These are phyloP conservation scores for Xylaria sp. DNA, from an alignment of 2,329 filamentous ascomycete genomes.

Conservation along the genomic window DNA sequence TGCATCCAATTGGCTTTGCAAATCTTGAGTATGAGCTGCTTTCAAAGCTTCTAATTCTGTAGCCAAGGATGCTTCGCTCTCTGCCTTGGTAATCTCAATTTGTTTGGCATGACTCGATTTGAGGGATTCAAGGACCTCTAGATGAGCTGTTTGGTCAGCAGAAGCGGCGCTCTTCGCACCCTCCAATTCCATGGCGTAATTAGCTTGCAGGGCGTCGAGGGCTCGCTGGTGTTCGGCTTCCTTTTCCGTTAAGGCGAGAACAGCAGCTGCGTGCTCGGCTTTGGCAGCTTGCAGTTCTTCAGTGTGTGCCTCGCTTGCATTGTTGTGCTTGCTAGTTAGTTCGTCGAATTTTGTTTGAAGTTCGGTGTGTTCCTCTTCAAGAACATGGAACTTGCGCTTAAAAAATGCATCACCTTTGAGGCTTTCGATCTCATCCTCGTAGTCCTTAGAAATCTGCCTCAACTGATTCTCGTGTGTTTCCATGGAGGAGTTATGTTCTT, in stretches of 20 bases:
- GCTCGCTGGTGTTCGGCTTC: constrained; percentile 65
- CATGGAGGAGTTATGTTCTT: constrained; percentile 55
- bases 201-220: constrained; percentile 65
- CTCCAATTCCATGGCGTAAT: constrained; percentile 69
- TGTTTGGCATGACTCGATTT: constrained; percentile 66
- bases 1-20: constrained; percentile 56
- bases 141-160: constrained; percentile 60
- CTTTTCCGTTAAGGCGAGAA: constrained; percentile 61
- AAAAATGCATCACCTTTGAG: constrained; percentile 72
- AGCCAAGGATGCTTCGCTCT: constrained; percentile 55
- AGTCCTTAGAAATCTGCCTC: constrained; percentile 68
- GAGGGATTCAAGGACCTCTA: constrained; percentile 63
- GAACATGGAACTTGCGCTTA: constrained; percentile 71
- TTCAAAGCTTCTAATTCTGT: constrained; percentile 55
- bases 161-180: constrained; percentile 64
- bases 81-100: constrained; percentile 56
- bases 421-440: constrained; percentile 73
- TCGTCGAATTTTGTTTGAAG: constrained; percentile 48
- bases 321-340: constrained; percentile 43
- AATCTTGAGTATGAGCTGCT: constrained; percentile 56
- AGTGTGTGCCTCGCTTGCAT: constrained; percentile 48
- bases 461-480: constrained; percentile 68
- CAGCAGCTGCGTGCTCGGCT: constrained; percentile 50
- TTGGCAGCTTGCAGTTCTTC: constrained; percentile 39
- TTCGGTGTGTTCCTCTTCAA: constrained; percentile 68